phyloP scores from a whole-genome alignment of 768 basidiomycete genomes.

The Omphalotus guepiniiformis region DNA sequence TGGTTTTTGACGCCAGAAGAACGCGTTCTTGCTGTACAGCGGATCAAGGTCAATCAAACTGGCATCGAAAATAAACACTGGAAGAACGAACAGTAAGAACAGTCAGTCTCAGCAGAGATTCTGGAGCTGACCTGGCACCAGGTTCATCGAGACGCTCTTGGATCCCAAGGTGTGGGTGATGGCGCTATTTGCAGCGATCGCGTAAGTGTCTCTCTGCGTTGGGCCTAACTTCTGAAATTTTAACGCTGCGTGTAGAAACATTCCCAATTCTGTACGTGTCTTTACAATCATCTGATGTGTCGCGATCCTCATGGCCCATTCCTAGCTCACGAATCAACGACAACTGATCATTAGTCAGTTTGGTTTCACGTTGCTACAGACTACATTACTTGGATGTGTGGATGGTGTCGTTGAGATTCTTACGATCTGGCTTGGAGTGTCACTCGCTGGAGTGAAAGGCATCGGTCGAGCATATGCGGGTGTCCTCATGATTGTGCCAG shows the following conservation, averaged over 20 bases:
- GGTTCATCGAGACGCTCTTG: slow-evolving; percentile 62
- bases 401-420: slow-evolving; percentile 68
- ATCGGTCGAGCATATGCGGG: slow-evolving; percentile 69
- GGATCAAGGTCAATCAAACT: slow-evolving; percentile 68
- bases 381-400: slow-evolving; percentile 72
- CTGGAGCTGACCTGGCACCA: slow-evolving; percentile 19
- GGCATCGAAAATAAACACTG: slow-evolving; percentile 81
- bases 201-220: slow-evolving; percentile 33
- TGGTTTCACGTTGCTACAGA: slow-evolving; percentile 61
- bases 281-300: background rate
- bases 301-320: slow-evolving; percentile 25
- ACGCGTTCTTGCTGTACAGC: slow-evolving; percentile 52
- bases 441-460: slow-evolving; percentile 52
- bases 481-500: slow-evolving; percentile 59
- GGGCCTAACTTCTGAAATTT: background rate
- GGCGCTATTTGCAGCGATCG: slow-evolving; percentile 57
- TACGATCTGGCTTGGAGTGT: slow-evolving; percentile 38
- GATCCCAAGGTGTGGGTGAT: slow-evolving; percentile 78
- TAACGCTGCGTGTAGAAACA: slow-evolving; percentile 41
- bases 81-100: slow-evolving; percentile 70
- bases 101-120: background rate
- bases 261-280: slow-evolving; percentile 57
- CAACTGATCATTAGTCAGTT: slow-evolving; percentile 70
- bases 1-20: slow-evolving; percentile 72
- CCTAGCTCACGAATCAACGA: slow-evolving; percentile 69